Percentiles rank a stretch among this genome's conserved stretches.
Conservation (phyloP, 331 rosid genomes). For the Prunus yedoensis region DNA sequence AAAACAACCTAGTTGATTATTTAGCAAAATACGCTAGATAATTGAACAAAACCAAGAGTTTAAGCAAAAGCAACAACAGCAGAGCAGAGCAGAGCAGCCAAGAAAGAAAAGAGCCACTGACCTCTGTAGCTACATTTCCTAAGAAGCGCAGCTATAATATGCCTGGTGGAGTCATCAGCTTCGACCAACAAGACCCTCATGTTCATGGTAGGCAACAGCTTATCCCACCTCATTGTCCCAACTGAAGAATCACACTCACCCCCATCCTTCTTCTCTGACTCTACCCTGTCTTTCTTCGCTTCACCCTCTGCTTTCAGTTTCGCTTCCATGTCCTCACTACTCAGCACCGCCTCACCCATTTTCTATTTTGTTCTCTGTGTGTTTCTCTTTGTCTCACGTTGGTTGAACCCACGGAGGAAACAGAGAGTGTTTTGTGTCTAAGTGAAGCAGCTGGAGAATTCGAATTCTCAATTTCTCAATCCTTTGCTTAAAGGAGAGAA, state of each 20-base stretch:
- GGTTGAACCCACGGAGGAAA: neutral
- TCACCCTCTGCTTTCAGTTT: constrained; percentile 4
- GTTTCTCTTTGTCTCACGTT: neutral
- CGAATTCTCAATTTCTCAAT: neutral
- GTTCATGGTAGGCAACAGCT: constrained; percentile 62
- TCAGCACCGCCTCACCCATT: constrained; percentile 61
- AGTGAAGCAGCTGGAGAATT: neutral
- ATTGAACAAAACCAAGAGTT: neutral
- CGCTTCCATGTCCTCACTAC: constrained; percentile 37
- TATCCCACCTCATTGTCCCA: constrained; percentile 77
- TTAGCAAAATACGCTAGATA: neutral
- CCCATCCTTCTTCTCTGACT: constrained; percentile 35
- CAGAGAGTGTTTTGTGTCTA: neutral
- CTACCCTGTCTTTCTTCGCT: constrained; percentile 17
- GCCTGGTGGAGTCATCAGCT: constrained; percentile 94
- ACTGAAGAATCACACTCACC: constrained; percentile 38
- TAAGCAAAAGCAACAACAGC: neutral
- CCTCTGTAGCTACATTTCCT: constrained; percentile 93
- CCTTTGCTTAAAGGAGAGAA: neutral
- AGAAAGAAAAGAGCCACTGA: constrained; percentile 10
- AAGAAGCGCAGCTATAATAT: constrained; percentile 86
- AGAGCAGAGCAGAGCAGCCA: neutral
- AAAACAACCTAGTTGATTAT: constrained; percentile 12
- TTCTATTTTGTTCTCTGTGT: neutral
- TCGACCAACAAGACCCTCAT: constrained; percentile 82